phyloP scores from a whole-genome alignment of 2,329 filamentous ascomycete species.

The Botrytis cinerea region DNA sequence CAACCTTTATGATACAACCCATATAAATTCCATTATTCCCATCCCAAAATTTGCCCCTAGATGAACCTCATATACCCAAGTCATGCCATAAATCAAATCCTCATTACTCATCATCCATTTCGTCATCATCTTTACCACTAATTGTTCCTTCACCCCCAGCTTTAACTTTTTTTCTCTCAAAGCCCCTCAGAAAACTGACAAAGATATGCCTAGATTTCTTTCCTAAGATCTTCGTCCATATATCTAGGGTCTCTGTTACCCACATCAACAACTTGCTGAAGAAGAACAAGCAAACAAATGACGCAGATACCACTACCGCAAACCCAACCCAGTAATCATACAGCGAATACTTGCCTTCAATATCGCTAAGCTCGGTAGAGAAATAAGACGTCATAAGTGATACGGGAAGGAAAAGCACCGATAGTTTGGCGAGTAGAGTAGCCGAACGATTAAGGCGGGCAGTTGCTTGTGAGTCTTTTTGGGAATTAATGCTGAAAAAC shows the following conservation, averaged over 20 bases:
- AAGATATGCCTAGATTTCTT: slow-evolving; percentile 21
- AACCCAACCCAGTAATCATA: slow-evolving; percentile 70
- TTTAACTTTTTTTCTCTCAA: neutral
- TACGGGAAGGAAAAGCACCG: slow-evolving; percentile 74
- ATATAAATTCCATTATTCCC: neutral
- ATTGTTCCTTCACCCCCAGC: neutral
- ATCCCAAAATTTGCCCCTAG: neutral
- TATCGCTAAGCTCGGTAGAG: slow-evolving; percentile 61
- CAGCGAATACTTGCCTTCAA: slow-evolving; percentile 58
- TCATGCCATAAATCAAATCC: neutral
- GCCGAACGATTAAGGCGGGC: slow-evolving; percentile 72
- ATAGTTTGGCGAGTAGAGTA: slow-evolving; percentile 71
- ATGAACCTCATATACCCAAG: neutral
- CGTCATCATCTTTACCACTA: slow-evolving; percentile 2
- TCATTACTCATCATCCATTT: slow-evolving; percentile 1
- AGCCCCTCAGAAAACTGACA: slow-evolving; percentile 5
- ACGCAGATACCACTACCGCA: slow-evolving; percentile 60
- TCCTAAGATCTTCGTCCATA: slow-evolving; percentile 28
- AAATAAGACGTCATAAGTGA: slow-evolving; percentile 76
- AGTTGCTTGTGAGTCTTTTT: slow-evolving; percentile 72
- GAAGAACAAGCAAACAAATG: slow-evolving; percentile 59
- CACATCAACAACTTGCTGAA: slow-evolving; percentile 51
- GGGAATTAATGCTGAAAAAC: slow-evolving; percentile 78
- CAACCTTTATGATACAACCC: neutral
- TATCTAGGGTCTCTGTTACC: slow-evolving; percentile 49